phyloP scores from a whole-genome alignment of 108 stramenopile genomes.

The Skeletonema costatum region DNA sequence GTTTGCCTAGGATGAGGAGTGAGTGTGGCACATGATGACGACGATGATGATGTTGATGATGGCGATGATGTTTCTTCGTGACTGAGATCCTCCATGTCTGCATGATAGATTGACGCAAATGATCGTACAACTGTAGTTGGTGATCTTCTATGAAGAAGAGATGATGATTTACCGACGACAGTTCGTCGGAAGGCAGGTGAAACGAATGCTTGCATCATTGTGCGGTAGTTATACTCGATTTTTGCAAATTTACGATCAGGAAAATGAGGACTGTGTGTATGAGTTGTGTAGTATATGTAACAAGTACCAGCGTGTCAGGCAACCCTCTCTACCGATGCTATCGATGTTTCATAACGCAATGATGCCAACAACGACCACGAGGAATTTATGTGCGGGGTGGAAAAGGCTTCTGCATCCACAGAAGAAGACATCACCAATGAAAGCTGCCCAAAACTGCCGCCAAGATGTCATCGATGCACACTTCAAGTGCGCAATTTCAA shows the following conservation, averaged over 20 bases:
- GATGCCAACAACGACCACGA: not conserved
- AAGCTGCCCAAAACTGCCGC: not conserved
- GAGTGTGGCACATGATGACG: constrained; percentile 43
- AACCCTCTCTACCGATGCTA: not conserved
- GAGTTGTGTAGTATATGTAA: not conserved
- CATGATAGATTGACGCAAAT: not conserved
- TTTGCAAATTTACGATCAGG: too few relatives aligned
- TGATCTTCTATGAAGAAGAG: not conserved
- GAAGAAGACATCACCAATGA: not conserved
- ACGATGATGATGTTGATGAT: not conserved
- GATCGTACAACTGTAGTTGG: not conserved
- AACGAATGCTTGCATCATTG: not conserved
- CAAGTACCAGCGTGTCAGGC: not conserved
- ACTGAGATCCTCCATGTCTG: not conserved
- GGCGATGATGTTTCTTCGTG: not conserved
- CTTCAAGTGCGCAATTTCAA: not conserved
- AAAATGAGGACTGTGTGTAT: not conserved
- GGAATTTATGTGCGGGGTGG: not conserved
- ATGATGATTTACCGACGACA: not conserved
- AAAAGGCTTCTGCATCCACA: not conserved
- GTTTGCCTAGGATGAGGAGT: constrained; percentile 88
- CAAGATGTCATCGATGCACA: not conserved
- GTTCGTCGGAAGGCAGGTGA: not conserved
- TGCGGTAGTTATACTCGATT: not conserved
- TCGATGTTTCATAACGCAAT: not conserved